phyloP scores from a whole-genome alignment of 2,329 filamentous ascomycete species.

The Colletotrichum lentis region DNA sequence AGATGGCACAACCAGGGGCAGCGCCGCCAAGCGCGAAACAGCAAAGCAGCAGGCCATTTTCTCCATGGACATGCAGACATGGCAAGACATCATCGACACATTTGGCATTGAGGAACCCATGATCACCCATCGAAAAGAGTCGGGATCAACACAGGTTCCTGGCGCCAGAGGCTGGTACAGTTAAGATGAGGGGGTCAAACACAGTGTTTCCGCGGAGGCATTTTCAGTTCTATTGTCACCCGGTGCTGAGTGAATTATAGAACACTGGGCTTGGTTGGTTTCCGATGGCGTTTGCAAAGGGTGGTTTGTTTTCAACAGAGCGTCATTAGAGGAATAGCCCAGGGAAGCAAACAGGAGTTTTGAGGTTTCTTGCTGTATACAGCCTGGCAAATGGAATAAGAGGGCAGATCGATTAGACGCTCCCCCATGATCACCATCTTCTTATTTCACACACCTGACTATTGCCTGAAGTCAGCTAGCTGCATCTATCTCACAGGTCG shows the following conservation, averaged over 20 bases:
- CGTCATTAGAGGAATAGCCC: slow-evolving; percentile 2
- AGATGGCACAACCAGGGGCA: slow-evolving; percentile 54
- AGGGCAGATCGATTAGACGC: background rate
- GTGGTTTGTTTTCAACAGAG: background rate
- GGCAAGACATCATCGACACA: slow-evolving; percentile 78
- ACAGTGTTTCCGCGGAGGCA: slow-evolving; percentile 9
- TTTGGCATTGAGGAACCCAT: slow-evolving; percentile 82
- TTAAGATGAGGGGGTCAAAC: slow-evolving; percentile 43
- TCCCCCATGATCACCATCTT: background rate
- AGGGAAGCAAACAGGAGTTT: slow-evolving; percentile 4
- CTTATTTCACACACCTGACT: background rate
- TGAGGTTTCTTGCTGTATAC: background rate
- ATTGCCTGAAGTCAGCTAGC: background rate
- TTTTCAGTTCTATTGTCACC: background rate
- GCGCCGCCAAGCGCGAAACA: slow-evolving; percentile 59
- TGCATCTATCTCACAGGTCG: background rate
- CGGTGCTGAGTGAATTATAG: background rate
- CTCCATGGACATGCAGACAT: slow-evolving; percentile 84
- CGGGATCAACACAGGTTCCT: slow-evolving; percentile 55
- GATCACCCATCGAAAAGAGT: slow-evolving; percentile 81
- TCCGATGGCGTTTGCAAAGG: background rate
- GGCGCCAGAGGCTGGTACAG: slow-evolving; percentile 73
- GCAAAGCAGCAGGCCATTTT: slow-evolving; percentile 86
- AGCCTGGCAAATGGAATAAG: background rate
- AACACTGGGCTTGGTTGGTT: slow-evolving; percentile 3